Evolutionary conservation across 192 early-diverging fungal genomes (phyloP), one percentile per base, ranked within the genome.

Genomic region (Backusella australiensis): DNA sequence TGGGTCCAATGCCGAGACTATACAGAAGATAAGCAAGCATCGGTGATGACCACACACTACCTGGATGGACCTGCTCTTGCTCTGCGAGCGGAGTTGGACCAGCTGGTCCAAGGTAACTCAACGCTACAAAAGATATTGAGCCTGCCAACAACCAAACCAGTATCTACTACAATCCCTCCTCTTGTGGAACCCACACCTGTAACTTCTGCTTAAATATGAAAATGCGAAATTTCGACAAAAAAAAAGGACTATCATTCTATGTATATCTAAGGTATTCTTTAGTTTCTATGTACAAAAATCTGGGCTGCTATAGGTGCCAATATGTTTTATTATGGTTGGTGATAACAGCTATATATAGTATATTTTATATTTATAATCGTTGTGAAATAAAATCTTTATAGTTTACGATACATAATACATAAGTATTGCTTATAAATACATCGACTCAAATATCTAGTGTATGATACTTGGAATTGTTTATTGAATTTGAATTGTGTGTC

Each of bases 1-100:
- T 90, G 89, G 89, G 86, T 84, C 34, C 85, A 87, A 75, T 89
- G 89, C 56, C 85, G 84, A 39, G 89, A 90, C 80, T 90, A 89
- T 42, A 90, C 89, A 32, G 87, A 89, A 65, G 87, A 84, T 76
- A 85, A 85, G 73, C 89, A 90, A 78, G 89, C 89, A 15, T 85
- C 86, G 7, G 63, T 78, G 14, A 75, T 84, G 17, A 77, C 69
- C 52, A 71, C 79, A 23, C 88, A 89, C 71, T 75, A 81, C 11
- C 75, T 89, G 34, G 85, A 89, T 39, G 88, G 88, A 9, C 73
- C 73, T 53, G 76, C 46, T 34, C 26, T 78, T 26, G 72, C 72
- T 26, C 46, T 81, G 29, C 67, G 67, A 17, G 63, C 73, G 0
- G 76, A 81, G 67, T 52, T 68, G 32, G 69, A 59, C 3, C 56